Evolutionary conservation across 2,329 filamentous ascomycete species (phyloP).

Genomic region (Penicillium sp.): DNA sequence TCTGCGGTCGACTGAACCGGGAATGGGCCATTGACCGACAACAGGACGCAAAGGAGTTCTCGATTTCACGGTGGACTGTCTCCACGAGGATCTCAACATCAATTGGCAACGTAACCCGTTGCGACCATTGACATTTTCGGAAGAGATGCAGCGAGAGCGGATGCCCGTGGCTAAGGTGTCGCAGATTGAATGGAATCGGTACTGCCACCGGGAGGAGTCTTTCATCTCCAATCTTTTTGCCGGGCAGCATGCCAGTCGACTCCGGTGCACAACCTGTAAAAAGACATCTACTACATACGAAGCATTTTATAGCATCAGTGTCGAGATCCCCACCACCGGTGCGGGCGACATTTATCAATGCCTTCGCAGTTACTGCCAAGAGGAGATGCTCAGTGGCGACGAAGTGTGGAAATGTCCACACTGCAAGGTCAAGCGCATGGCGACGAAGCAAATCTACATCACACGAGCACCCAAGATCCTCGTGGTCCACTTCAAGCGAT

Average conservation of each 20-base stretch:
- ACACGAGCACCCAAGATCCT: constrained; percentile 74
- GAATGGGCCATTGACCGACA: constrained; percentile 70
- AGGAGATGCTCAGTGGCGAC: constrained; percentile 63
- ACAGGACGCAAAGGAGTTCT: constrained; percentile 90
- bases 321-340: constrained; percentile 62
- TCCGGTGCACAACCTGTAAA: constrained; percentile 58
- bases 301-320: constrained; percentile 65
- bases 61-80: constrained; percentile 70
- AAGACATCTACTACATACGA: constrained; percentile 63
- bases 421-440: constrained; percentile 64
- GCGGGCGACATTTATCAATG: constrained; percentile 61
- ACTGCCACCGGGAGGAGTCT: constrained; percentile 65
- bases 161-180: constrained; percentile 62
- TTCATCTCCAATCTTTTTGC: constrained; percentile 76
- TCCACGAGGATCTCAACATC: constrained; percentile 81
- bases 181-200: constrained; percentile 67
- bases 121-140: constrained; percentile 52
- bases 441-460: constrained; percentile 65
- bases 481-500: constrained; percentile 70
- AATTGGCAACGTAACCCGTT: constrained; percentile 57
- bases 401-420: constrained; percentile 67
- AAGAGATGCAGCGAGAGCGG: constrained; percentile 58
- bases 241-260: constrained; percentile 59
- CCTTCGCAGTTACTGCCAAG: constrained; percentile 62
- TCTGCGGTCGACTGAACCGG: constrained; percentile 59